Conservation (phyloP, 2,329 filamentous ascomycete genomes). For the Penicillium brevicompactum region DNA sequence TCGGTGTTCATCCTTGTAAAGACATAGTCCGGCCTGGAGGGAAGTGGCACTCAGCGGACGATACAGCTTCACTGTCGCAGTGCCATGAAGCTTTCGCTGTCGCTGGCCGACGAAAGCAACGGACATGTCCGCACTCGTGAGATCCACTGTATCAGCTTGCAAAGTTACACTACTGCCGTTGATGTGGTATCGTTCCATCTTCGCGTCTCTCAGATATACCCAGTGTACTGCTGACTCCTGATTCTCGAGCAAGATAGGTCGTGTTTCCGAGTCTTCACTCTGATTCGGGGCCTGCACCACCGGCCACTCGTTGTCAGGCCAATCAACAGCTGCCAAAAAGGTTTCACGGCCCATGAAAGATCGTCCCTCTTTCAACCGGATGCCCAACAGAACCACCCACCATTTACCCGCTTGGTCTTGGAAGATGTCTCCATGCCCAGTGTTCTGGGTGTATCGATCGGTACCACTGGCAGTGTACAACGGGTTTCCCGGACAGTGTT, state of each 20-base stretch:
- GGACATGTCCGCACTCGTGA: neutral
- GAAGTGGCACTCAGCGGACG: neutral
- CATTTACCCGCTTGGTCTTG: conserved; percentile 54
- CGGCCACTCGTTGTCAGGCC: conserved; percentile 5
- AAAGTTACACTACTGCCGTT: neutral
- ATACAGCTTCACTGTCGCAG: neutral
- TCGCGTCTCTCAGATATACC: conserved; percentile 8
- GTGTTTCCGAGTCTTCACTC: neutral
- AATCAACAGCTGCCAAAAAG: conserved; percentile 8
- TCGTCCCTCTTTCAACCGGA: conserved; percentile 1
- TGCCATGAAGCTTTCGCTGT: conserved; percentile 3
- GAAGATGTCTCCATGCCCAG: conserved; percentile 61
- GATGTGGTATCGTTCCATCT: conserved; percentile 3
- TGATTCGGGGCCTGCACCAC: neutral
- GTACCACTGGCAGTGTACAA: conserved; percentile 46
- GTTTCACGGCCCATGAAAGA: conserved; percentile 12
- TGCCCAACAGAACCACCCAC: conserved; percentile 53
- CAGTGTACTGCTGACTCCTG: neutral
- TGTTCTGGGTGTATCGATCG: conserved; percentile 50
- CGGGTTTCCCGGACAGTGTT: conserved; percentile 42
- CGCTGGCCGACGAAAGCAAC: conserved; percentile 6
- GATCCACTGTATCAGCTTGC: neutral
- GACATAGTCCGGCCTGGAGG: conserved; percentile 3
- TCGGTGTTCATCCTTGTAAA: conserved; percentile 14
- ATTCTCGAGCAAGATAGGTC: neutral